phyloP scores from a whole-genome alignment of 305 asterid genomes.

The Withania somnifera region DNA sequence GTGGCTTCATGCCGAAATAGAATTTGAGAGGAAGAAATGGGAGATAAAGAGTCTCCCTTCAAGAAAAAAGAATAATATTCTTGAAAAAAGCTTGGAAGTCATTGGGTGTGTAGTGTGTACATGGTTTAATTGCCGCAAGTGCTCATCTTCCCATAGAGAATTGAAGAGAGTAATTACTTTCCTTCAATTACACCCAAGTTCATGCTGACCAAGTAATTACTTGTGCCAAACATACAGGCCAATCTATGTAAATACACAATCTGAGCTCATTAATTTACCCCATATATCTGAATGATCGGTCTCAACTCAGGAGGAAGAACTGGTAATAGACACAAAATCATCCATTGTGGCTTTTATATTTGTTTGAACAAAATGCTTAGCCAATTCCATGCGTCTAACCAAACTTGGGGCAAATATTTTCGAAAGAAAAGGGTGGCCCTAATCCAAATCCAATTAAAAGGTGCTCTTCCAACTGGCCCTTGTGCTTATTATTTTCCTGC shows the following conservation, averaged over 20 bases:
- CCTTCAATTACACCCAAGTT: not conserved
- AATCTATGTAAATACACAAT: not conserved
- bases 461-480: not conserved
- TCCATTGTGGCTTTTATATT: no score
- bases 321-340: no score
- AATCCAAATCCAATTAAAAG: not conserved
- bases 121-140: not conserved
- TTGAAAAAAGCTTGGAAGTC: not conserved
- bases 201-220: not conserved
- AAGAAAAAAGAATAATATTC: not conserved
- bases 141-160: not conserved
- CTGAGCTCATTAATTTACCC: no score
- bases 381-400: no score
- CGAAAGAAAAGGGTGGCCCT: no score
- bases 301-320: no score
- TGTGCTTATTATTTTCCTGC: not conserved
- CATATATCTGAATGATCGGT: no score
- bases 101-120: not conserved
- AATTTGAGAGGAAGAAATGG: not conserved
- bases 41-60: not conserved
- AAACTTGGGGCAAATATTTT: no score
- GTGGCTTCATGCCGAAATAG: not conserved
- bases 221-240: not conserved
- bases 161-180: not conserved
- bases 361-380: no score